phyloP scores from a whole-genome alignment of 306 rosid species.

The Begonia masoniana region DNA sequence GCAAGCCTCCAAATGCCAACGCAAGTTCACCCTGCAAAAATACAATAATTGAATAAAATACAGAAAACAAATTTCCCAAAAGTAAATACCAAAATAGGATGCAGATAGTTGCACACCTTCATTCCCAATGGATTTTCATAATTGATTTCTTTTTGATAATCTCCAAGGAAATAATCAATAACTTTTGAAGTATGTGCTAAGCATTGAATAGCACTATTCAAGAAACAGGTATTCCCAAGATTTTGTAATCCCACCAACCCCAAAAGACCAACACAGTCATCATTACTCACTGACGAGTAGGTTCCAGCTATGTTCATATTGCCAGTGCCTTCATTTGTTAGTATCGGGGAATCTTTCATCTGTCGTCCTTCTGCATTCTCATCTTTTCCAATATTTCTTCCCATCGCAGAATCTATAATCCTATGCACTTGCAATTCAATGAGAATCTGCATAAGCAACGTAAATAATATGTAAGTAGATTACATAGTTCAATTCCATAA shows the following conservation, averaged over 20 bases:
- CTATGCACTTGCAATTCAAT: constrained; percentile 68
- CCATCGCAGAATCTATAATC: constrained; percentile 27
- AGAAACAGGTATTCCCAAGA: constrained; percentile 93
- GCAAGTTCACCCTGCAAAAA: constrained; percentile 79
- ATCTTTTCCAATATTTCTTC: constrained; percentile 17
- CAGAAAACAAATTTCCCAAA: background rate
- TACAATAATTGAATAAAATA: background rate
- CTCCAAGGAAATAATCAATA: constrained; percentile 69
- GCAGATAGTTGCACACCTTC: constrained; percentile 38
- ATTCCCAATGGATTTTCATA: constrained; percentile 70
- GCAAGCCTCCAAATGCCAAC: constrained; percentile 68
- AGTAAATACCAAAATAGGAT: constrained; percentile 1
- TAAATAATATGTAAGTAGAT: no score
- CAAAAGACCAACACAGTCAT: constrained; percentile 35
- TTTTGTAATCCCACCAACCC: constrained; percentile 78
- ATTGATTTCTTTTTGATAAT: constrained; percentile 64
- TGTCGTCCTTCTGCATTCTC: constrained; percentile 26
- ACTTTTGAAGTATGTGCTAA: constrained; percentile 72
- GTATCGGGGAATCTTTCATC: constrained; percentile 25
- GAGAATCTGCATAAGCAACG: constrained; percentile 39
- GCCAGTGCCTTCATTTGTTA: constrained; percentile 43
- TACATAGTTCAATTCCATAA: no score
- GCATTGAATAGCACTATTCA: constrained; percentile 88
- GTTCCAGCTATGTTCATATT: constrained; percentile 17
- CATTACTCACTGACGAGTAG: constrained; percentile 20